Evolutionary conservation across 202 grass and related monocot genomes (phyloP).

Genomic region (Zizania palustris): DNA sequence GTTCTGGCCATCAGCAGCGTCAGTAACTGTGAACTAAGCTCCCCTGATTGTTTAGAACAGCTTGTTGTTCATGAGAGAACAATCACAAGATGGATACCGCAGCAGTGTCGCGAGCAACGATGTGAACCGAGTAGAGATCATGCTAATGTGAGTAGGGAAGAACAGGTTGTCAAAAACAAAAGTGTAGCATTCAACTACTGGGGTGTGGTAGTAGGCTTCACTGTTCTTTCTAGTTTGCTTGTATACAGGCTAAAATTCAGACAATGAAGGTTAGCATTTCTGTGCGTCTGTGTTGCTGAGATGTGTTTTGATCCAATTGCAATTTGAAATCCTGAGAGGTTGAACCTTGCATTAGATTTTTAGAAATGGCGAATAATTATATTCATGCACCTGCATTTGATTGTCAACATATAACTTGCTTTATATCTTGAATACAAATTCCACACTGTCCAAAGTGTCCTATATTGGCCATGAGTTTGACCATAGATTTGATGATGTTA

Average conservation of each 20-base stretch:
- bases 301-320: neutral
- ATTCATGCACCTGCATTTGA: too few species aligned
- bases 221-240: conserved; percentile 48
- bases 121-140: conserved; percentile 22
- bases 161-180: neutral
- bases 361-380: neutral
- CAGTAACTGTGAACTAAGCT: neutral
- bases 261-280: conserved; percentile 24
- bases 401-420: too few species aligned
- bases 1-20: conserved; percentile 37
- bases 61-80: conserved; percentile 56
- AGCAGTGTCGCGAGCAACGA: conserved; percentile 50
- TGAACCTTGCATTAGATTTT: neutral
- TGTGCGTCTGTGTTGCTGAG: neutral
- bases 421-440: too few species aligned
- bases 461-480: too few species aligned
- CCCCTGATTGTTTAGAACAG: conserved; percentile 43
- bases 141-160: conserved; percentile 27
- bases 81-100: conserved; percentile 56
- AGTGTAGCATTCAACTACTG: conserved; percentile 26
- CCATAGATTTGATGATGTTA: too few species aligned
- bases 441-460: too few species aligned
- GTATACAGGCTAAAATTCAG: conserved; percentile 50
- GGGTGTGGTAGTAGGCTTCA: conserved; percentile 37
- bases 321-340: neutral